These are phyloP conservation scores for Saturnispora halmiae DNA, from an alignment of 805 yeast genomes.

Conservation along the genomic window DNA sequence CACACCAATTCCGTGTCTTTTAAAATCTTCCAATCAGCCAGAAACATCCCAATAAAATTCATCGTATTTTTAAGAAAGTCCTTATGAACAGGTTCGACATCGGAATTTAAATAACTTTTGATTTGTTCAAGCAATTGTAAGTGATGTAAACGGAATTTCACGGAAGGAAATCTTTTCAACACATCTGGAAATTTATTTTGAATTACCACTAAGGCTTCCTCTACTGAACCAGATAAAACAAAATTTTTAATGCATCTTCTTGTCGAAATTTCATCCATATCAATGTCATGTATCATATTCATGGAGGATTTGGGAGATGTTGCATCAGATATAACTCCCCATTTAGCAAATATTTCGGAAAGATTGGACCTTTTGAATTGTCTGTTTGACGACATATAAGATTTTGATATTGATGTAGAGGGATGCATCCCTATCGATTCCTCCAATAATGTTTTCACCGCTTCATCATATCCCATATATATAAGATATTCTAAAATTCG, in stretches of 20 bases:
- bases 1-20: neutral
- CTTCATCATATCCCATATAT: constrained; percentile 12
- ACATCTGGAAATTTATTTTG: neutral
- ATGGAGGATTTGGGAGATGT: constrained; percentile 1
- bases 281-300: constrained; percentile 11
- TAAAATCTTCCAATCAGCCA: constrained; percentile 1
- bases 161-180: neutral
- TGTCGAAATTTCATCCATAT: constrained; percentile 2
- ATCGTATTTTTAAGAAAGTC: constrained; percentile 1
- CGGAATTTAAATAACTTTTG: neutral
- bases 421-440: neutral
- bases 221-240: neutral
- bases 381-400: no score
- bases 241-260: neutral
- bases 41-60: neutral
- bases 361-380: constrained; percentile 21
- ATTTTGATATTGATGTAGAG: no score
- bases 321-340: constrained; percentile 32
- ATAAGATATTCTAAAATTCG: constrained; percentile 9
- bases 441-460: constrained; percentile 5
- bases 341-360: constrained; percentile 34
- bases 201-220: neutral
- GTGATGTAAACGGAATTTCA: constrained; percentile 3
- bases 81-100: neutral
- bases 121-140: constrained; percentile 5